phyloP scores from a whole-genome alignment of 352 stramenopile species.

The Pythium biforme region DNA sequence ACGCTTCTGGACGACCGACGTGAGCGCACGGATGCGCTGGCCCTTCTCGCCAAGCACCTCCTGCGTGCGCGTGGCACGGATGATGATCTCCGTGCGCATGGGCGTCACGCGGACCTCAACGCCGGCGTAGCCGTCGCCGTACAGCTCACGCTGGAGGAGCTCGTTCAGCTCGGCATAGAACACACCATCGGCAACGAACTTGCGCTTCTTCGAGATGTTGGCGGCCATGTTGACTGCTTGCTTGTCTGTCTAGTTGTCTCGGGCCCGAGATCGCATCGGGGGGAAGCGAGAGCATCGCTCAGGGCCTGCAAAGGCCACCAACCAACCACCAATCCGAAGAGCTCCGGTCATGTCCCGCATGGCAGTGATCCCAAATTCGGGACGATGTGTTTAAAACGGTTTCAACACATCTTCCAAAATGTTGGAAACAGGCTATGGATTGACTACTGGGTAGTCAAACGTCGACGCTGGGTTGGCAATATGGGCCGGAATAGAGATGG shows the following conservation, averaged over 20 bases:
- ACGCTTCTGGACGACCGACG: constrained; percentile 99
- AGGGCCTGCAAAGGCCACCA: not conserved
- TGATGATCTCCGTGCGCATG: constrained; percentile 99
- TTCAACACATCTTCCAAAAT: not conserved
- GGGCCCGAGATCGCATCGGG: no score
- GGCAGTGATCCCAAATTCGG: constrained; percentile 20
- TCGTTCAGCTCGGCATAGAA: constrained; percentile 99
- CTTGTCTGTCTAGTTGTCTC: constrained; percentile 24
- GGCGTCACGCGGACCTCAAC: constrained; percentile 99
- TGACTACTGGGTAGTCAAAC: constrained; percentile 18
- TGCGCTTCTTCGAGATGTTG: constrained; percentile 99
- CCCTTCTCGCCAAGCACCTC: constrained; percentile 99
- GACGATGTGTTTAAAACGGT: constrained; percentile 16
- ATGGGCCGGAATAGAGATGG: no score
- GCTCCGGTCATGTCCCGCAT: not conserved
- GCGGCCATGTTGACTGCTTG: constrained; percentile 67
- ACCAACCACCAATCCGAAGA: constrained; percentile 8
- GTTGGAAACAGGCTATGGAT: constrained; percentile 5
- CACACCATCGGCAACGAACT: constrained; percentile 99
- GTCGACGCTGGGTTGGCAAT: constrained; percentile 10
- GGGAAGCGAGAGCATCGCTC: not conserved
- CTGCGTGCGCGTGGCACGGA: constrained; percentile 98
- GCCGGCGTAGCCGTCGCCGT: constrained; percentile 97
- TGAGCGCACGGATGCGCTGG: constrained; percentile 99
- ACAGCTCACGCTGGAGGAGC: constrained; percentile 97